Evolutionary conservation across 1,284 basidiomycete genomes (phyloP), one percentile per base, ranked within the genome.

Genomic region (Cutaneotrichosporon sp.): DNA sequence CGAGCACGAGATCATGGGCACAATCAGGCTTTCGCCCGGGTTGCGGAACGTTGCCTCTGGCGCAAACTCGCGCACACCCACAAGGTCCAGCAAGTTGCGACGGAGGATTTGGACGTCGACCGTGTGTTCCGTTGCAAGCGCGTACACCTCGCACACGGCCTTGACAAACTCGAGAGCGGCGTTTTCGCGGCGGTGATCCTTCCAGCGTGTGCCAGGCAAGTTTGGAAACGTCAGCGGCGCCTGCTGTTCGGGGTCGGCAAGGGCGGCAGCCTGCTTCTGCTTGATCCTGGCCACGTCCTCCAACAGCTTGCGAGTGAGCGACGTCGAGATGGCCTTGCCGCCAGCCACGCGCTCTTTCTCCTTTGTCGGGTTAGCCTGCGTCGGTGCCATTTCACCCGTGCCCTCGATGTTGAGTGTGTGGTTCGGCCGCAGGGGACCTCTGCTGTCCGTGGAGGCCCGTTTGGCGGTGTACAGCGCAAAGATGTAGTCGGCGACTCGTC

Each of bases 111-210:
- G 88, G 20, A 97, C 83, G 66, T 98, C 93, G 55, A 90, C 83
- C 18, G 82, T 80, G 61, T 86, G 84, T 15, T 93, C 89, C 59
- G 80, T 84, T 1, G 87, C 84, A 15, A 96, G 80, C 0, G 78
- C 79, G 63, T 94, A 85, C 0, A 90, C 83, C 2, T 91, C 90
- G 61, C 89, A 93, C 2, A 83, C 77, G 54, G 85, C 87, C 76
- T 98, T 98, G 78, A 91, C 79, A 59, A 97, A 88, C 72, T 98
- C 94, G 33, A 98, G 82, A 1, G 85, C 77, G 0, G 90, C 87
- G 61, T 92, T 89, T 23, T 34, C 39, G 12, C 41, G 38, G 10
- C 48, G 38, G 9, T 39, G 30, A n/a, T 18, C 38, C 4, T 23
- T 14, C 20, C 47, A 18, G 15, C 41, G 39, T 18, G 45, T 41